Conservation (phyloP, 805 yeast genomes). For the Hanseniaspora hatyaiensis region DNA sequence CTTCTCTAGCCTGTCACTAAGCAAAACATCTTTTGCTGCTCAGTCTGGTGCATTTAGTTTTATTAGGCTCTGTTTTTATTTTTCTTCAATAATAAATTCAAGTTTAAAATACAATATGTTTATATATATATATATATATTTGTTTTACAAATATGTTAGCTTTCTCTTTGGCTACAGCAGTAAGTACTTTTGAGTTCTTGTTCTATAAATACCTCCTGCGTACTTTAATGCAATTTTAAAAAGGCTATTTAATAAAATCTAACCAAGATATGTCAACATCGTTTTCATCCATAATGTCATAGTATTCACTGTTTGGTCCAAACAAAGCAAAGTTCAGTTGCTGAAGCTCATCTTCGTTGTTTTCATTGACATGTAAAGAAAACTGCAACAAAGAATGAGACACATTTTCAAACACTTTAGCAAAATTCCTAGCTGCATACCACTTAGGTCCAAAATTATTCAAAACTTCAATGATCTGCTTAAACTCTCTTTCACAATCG, state of each 20-base stretch:
- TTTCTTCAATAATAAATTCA: too few species aligned
- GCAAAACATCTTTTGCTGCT: neutral
- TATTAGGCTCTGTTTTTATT: neutral
- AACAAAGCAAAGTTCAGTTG: slow-evolving; percentile 33
- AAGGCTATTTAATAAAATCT: slow-evolving; percentile 23
- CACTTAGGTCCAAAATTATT: slow-evolving; percentile 38
- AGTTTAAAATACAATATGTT: neutral
- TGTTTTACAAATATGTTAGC: neutral
- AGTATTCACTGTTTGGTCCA: slow-evolving; percentile 37
- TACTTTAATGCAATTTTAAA: too few species aligned
- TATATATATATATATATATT: neutral
- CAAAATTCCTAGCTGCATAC: slow-evolving; percentile 37
- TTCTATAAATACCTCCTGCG: too few species aligned
- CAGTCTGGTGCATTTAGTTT: neutral
- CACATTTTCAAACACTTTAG: slow-evolving; percentile 35
- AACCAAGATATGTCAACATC: slow-evolving; percentile 38
- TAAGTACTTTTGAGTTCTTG: too few species aligned
- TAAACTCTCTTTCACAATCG: slow-evolving; percentile 38
- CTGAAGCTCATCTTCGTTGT: slow-evolving; percentile 31
- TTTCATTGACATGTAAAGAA: slow-evolving; percentile 31
- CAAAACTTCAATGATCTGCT: slow-evolving; percentile 36
- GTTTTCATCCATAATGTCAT: slow-evolving; percentile 37
- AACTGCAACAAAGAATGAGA: slow-evolving; percentile 38
- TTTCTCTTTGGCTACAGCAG: neutral
- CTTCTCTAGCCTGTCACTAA: slow-evolving; percentile 15